Percentiles rank a stretch among this genome's conserved stretches.
Evolutionary conservation across 805 yeast genomes (phyloP).

Genomic region (Myxozyma mucilagina): DNA sequence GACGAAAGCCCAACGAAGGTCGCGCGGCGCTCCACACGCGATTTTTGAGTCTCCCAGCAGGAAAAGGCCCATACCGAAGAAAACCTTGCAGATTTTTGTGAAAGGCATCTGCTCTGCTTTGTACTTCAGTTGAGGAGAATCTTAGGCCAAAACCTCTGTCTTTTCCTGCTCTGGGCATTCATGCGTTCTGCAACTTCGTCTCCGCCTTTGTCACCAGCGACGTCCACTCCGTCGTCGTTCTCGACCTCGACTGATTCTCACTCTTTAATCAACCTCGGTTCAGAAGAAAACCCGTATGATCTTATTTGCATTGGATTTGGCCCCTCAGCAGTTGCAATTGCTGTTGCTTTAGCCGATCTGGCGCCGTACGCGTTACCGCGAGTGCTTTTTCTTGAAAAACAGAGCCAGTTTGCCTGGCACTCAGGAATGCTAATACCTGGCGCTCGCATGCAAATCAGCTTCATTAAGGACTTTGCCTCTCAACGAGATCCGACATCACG

Average conservation of each 20-base stretch:
- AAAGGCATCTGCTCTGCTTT: no score
- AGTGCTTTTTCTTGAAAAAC: conserved; percentile 32
- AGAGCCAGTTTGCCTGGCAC: conserved; percentile 33
- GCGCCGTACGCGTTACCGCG: neutral
- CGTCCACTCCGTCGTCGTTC: neutral
- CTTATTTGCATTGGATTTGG: conserved; percentile 35
- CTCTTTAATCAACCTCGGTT: neutral
- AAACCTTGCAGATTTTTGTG: no score
- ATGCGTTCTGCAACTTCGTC: neutral
- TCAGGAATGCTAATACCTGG: conserved; percentile 36
- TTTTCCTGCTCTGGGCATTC: neutral
- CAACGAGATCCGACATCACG: conserved; percentile 34
- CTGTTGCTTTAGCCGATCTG: conserved; percentile 29
- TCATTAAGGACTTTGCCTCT: conserved; percentile 36
- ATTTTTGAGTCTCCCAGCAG: no score
- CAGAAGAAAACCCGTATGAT: conserved; percentile 11
- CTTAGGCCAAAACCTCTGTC: no score
- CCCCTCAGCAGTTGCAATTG: conserved; percentile 35
- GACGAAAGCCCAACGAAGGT: no score
- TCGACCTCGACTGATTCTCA: neutral
- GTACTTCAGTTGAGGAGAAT: no score
- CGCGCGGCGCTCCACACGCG: no score
- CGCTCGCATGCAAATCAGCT: conserved; percentile 36
- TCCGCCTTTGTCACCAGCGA: neutral
- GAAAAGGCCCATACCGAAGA: no score